Evolutionary conservation across 495 filamentous ascomycete genomes (phyloP).

Genomic region (Trichoderma asperelloides): DNA sequence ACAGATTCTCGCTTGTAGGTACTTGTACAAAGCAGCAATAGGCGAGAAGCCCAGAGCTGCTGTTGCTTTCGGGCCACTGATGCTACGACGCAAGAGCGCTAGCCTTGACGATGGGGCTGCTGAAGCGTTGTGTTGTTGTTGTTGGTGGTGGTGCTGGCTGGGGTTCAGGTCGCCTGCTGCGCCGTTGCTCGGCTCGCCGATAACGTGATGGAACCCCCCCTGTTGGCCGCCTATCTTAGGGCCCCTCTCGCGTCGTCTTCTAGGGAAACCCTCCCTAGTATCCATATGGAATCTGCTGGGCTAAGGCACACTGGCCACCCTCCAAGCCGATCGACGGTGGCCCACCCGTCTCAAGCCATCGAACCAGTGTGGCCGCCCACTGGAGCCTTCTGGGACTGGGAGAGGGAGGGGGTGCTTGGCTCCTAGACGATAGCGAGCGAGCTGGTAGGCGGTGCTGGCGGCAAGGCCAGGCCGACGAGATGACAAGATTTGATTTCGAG

Average conservation of each 20-base stretch:
- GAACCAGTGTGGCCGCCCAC: slow-evolving; percentile 3
- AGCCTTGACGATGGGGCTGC: slow-evolving; percentile 1
- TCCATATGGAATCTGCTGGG: background rate
- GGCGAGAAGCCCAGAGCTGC: background rate
- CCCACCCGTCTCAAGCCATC: slow-evolving; percentile 8
- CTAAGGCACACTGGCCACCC: background rate
- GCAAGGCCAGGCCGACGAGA: too few species aligned
- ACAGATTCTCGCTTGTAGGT: background rate
- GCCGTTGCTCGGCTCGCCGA: slow-evolving; percentile 1
- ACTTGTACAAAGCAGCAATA: background rate
- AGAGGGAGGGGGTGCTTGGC: background rate
- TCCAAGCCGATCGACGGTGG: slow-evolving; percentile 7
- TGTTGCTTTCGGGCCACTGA: background rate
- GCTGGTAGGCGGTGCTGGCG: background rate
- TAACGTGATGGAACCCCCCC: background rate
- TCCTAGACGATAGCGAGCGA: background rate
- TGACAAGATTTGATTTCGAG: too few species aligned
- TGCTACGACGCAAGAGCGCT: background rate
- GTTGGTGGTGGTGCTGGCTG: background rate
- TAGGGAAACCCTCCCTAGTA: too few species aligned
- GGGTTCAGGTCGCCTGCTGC: background rate
- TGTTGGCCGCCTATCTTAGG: slow-evolving; percentile 2
- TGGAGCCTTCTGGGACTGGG: background rate
- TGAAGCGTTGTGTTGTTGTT: background rate
- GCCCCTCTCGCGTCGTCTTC: background rate